Evolutionary conservation across 2,329 filamentous ascomycete species (phyloP), one percentile per base, ranked within the genome.

Genomic region (Trichoderma atrobrunneum): DNA sequence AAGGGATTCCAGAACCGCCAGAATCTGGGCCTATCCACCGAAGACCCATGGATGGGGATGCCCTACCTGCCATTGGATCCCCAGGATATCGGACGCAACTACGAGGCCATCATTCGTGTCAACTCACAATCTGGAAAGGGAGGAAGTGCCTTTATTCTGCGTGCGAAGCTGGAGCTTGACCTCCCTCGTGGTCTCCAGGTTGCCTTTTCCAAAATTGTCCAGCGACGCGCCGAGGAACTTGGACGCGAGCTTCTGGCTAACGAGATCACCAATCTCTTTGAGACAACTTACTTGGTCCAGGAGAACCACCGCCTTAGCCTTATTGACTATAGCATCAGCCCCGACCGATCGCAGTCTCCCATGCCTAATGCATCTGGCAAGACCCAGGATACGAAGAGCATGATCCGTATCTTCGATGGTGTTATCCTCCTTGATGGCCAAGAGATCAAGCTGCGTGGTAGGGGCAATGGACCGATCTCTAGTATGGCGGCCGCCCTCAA

Each of bases 101-200:
- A 65, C 43, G 62, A 65, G 43, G 62, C 62, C 10, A 65, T 65
- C 26, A 65, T 65, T n/a, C 62, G 62, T 43, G 62, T 65, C n/a
- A 65, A 65, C 16, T 65, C 62, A 24, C 62, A 65, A 24, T 65
- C 62, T 34, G 62, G 62, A 18, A 65, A 65, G 18, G 62, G 62
- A 7, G 62, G 62, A 34, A 65, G 62, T 21, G 62, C 62, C 18
- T 65, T 65, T 54, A 65, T 65, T n/a, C 18, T 65, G 62, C 62
- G 48, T 18, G 26, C 62, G 2, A 65, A 65, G 7, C 43, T 65
- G 28, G 39, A 65, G 62, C 62, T 65, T 18, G 62, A 65, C 28
- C 62, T 65, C 62, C 62, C 62, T 32, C 62, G 62, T 7, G 39
- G 39, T 18, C 62, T 65, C 11, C 62, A 65, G 12, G 39, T 65